A percentile compares a stretch with the other conserved stretches of the same genome.
phyloP scores from a whole-genome alignment of 306 rosid species.

The Lathyrus aphaca region DNA sequence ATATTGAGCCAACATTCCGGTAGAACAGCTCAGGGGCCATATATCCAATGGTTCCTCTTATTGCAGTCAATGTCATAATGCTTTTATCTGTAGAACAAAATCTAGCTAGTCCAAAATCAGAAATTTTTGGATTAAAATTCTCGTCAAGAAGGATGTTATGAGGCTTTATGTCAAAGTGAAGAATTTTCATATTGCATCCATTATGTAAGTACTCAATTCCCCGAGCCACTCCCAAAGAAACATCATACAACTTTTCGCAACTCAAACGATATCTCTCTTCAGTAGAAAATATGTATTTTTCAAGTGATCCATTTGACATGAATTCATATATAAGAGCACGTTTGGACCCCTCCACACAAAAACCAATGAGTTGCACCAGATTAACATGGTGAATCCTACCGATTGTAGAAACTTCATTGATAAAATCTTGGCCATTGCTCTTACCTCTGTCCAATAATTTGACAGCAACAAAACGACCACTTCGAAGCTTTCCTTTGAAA shows the following conservation, averaged over 20 bases:
- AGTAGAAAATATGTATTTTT: not conserved
- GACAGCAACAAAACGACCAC: not conserved
- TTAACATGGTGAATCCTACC: conserved; percentile 21
- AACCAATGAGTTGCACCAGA: not conserved
- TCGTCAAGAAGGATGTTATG: not conserved
- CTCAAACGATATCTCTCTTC: not conserved
- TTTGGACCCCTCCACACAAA: not conserved
- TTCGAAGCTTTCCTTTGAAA: conserved; percentile 11
- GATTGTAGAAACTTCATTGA: not conserved
- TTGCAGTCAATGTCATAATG: not conserved
- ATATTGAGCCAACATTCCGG: conserved; percentile 4
- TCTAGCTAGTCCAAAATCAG: conserved; percentile 19
- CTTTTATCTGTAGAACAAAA: not conserved
- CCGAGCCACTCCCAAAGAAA: not conserved
- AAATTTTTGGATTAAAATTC: conserved; percentile 6
- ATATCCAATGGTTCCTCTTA: conserved; percentile 9
- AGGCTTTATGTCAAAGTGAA: conserved; percentile 15
- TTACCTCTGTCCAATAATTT: not conserved
- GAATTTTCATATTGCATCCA: conserved; percentile 11
- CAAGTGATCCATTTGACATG: conserved; percentile 5
- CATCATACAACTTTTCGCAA: not conserved
- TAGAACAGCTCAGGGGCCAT: conserved; percentile 17
- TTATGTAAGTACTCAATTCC: conserved; percentile 11
- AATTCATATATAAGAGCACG: conserved; percentile 21
- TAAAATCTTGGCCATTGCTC: not conserved